These are phyloP conservation scores for Aphanoascus verrucosus DNA, from an alignment of 2,329 filamentous ascomycete species.

Conservation along the genomic window DNA sequence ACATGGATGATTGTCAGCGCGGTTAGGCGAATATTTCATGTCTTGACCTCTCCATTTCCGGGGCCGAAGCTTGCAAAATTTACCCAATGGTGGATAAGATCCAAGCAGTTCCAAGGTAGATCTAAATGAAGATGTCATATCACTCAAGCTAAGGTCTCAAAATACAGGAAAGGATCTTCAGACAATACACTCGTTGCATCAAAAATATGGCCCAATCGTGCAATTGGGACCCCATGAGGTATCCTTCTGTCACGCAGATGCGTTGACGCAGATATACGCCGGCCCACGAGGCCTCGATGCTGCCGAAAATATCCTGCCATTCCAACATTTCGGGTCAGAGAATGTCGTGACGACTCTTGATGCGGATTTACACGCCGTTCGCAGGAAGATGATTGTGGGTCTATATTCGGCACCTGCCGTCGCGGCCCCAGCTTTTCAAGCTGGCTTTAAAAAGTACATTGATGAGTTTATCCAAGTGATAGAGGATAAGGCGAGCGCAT, in stretches of 20 bases:
- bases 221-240: conserved; percentile 13
- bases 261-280: conserved; percentile 15
- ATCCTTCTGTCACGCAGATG: conserved; percentile 17
- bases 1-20: conserved; percentile 5
- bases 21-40: not conserved
- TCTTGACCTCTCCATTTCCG: conserved; percentile 15
- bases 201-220: conserved; percentile 16
- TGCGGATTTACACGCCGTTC: conserved; percentile 14
- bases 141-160: not conserved
- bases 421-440: conserved; percentile 10
- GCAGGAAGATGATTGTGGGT: conserved; percentile 13
- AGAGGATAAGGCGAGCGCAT: conserved; percentile 9
- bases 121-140: not conserved
- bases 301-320: conserved; percentile 6
- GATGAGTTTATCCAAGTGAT: conserved; percentile 13
- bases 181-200: conserved; percentile 8
- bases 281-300: conserved; percentile 15
- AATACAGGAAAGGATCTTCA: not conserved
- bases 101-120: conserved; percentile 14
- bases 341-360: conserved; percentile 17
- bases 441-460: conserved; percentile 11
- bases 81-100: conserved; percentile 14
- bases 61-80: conserved; percentile 16
- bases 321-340: conserved; percentile 15
- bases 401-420: conserved; percentile 15